Conservation (phyloP, 306 rosid genomes). For the Gynostemma pentaphyllum region DNA sequence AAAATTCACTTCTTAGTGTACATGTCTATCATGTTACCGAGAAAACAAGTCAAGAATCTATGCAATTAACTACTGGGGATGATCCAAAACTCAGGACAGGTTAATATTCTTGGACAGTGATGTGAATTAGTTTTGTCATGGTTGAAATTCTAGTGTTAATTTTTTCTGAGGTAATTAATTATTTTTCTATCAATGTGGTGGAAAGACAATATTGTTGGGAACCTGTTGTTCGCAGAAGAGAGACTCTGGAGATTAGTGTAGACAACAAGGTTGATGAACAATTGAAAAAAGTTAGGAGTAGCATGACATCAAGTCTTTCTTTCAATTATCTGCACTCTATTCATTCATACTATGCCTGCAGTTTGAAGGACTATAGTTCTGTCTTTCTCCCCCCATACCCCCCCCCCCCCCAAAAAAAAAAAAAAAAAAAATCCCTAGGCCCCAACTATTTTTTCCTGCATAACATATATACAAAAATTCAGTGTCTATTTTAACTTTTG, state of each 20-base stretch:
- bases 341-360: background rate
- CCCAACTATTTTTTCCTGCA: background rate
- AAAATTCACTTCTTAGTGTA: background rate
- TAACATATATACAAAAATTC: background rate
- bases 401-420: no score
- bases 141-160: background rate
- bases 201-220: background rate
- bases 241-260: background rate
- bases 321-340: background rate
- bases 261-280: background rate
- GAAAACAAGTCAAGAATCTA: background rate
- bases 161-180: background rate
- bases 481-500: constrained; percentile 18
- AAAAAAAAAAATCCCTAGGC: background rate
- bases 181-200: background rate
- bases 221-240: background rate
- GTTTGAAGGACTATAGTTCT: background rate
- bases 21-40: background rate
- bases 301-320: background rate
- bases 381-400: background rate
- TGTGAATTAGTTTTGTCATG: background rate
- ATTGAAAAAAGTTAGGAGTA: background rate
- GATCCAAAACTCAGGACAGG: background rate
- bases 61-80: background rate
- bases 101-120: background rate